Evolutionary conservation across 1,284 basidiomycete genomes (phyloP).

Genomic region (Gymnopus androsaceus): DNA sequence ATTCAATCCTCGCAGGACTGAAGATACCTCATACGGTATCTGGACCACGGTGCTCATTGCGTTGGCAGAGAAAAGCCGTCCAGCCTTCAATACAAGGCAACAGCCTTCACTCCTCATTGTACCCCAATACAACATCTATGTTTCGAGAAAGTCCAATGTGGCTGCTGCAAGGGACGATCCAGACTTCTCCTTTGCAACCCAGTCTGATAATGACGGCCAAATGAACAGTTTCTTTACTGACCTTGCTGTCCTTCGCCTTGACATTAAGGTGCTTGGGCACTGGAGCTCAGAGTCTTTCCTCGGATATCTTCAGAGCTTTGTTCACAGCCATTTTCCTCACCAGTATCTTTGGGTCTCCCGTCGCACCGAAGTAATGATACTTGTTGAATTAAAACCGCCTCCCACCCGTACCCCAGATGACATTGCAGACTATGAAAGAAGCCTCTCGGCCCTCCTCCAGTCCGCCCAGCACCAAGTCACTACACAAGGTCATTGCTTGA

Average conservation of each 20-base stretch:
- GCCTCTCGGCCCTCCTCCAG: not conserved
- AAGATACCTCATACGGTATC: not conserved
- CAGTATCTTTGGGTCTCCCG: not conserved
- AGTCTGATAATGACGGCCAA: not conserved
- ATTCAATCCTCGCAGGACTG: not conserved
- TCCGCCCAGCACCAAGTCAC: not conserved
- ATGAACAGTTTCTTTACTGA: not conserved
- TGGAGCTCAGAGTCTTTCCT: not conserved
- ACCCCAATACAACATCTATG: not conserved
- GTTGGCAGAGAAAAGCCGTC: not conserved
- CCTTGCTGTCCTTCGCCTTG: not conserved
- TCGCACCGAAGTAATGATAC: not conserved
- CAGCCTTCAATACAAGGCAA: not conserved
- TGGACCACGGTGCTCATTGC: not conserved
- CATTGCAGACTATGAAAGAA: not conserved
- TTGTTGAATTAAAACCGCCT: not conserved
- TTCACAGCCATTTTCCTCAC: not conserved
- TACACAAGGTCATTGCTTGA: not conserved
- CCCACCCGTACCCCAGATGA: not conserved
- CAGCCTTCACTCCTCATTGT: not conserved
- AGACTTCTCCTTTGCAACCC: not conserved
- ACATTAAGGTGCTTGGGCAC: not conserved
- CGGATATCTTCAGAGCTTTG: not conserved
- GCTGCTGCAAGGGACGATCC: not conserved
- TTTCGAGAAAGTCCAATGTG: not conserved